phyloP scores from a whole-genome alignment of 352 stramenopile genomes.

The Thraustotheca clavata region DNA sequence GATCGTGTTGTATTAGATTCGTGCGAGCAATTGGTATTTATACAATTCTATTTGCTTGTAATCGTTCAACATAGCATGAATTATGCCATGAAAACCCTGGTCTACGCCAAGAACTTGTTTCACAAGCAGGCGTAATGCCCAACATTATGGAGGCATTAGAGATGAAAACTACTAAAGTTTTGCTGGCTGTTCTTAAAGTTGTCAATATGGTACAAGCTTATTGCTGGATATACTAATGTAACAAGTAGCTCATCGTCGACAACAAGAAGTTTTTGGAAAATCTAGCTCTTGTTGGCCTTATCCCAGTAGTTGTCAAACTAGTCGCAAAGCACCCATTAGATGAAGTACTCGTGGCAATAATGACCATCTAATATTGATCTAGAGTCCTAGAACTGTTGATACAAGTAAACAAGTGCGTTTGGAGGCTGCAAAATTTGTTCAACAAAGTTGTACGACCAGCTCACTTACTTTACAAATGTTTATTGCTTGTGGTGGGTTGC shows the following conservation, averaged over 20 bases:
- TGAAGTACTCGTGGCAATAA: too few relatives aligned
- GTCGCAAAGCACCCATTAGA: slow-evolving; percentile 28
- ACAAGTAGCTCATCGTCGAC: slow-evolving; percentile 73
- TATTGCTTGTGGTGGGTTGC: slow-evolving; percentile 84
- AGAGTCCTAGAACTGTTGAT: slow-evolving; percentile 8
- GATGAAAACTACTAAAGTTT: slow-evolving; percentile 84
- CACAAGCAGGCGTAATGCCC: slow-evolving; percentile 84
- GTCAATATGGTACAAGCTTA: slow-evolving; percentile 60
- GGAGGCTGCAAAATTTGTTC: slow-evolving; percentile 82
- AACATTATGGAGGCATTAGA: slow-evolving; percentile 91
- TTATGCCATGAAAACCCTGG: slow-evolving; percentile 70
- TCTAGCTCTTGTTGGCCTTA: slow-evolving; percentile 80
- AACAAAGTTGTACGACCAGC: slow-evolving; percentile 82
- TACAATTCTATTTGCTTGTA: background rate
- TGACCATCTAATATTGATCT: too few relatives aligned
- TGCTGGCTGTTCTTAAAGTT: slow-evolving; percentile 78
- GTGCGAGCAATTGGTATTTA: slow-evolving; percentile 53
- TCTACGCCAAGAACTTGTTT: slow-evolving; percentile 77
- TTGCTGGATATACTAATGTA: slow-evolving; percentile 3
- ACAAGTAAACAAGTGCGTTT: slow-evolving; percentile 40
- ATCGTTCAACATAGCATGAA: slow-evolving; percentile 37
- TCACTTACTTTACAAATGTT: slow-evolving; percentile 90
- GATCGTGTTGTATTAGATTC: slow-evolving; percentile 79
- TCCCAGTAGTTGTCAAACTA: slow-evolving; percentile 88
- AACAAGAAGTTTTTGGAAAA: slow-evolving; percentile 89